Percentiles rank a stretch among this genome's conserved stretches.
phyloP scores from a whole-genome alignment of 176 grass and related monocot species.

The Hordeum marinum region DNA sequence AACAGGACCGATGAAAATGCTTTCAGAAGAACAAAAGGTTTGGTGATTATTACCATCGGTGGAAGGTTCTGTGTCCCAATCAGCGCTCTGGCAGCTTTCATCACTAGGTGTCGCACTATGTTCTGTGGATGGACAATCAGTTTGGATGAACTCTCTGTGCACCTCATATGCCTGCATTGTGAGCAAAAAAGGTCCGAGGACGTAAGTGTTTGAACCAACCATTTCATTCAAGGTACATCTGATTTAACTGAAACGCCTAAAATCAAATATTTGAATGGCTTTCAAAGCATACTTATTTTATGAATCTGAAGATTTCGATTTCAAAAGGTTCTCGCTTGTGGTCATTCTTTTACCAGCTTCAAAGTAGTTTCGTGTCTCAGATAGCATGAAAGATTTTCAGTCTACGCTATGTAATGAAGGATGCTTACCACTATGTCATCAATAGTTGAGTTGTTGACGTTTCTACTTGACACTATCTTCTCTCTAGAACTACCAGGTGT shows the following conservation, averaged over 20 bases:
- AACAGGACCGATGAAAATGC: not conserved
- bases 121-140: constrained; percentile 35
- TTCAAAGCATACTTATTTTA: not conserved
- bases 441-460: constrained; percentile 26
- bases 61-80: constrained; percentile 32
- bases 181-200: not conserved
- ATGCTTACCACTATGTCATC: constrained; percentile 42
- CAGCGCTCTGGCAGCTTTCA: constrained; percentile 23
- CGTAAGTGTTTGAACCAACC: not conserved
- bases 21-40: not conserved
- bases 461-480: constrained; percentile 32
- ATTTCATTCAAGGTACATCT: not conserved
- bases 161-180: constrained; percentile 37
- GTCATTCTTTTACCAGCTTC: not conserved
- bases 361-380: not conserved
- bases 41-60: constrained; percentile 26
- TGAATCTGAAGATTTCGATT: constrained; percentile 10
- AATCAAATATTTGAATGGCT: not conserved
- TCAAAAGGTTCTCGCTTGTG: not conserved
- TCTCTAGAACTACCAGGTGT: constrained; percentile 21
- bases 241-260: not conserved
- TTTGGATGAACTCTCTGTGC: constrained; percentile 29
- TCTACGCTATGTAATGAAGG: not conserved
- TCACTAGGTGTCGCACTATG: constrained; percentile 30
- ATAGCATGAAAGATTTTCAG: not conserved